A percentile compares a stretch with the other conserved stretches of the same genome.
Evolutionary conservation across 2,329 filamentous ascomycete genomes (phyloP).

Genomic region (Macrophomina pseudophaseolina): DNA sequence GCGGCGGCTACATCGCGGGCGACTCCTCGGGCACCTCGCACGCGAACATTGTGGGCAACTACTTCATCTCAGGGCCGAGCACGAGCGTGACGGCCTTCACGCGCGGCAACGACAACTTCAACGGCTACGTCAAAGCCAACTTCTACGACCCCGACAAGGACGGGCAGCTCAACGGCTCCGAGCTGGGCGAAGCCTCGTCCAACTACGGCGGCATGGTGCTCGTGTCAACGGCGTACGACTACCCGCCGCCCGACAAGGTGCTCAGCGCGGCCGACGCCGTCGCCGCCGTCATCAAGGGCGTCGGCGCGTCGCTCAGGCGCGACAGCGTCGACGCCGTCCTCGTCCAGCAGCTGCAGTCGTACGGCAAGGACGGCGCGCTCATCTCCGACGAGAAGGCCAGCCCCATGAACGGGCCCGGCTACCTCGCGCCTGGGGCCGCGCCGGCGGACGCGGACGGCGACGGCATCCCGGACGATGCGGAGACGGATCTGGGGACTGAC

Average conservation of each 20-base stretch:
- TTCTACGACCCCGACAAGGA: slow-evolving; percentile 59
- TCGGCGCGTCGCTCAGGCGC: slow-evolving; percentile 51
- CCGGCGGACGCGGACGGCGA: slow-evolving; percentile 55
- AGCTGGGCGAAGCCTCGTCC: slow-evolving; percentile 48
- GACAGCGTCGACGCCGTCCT: slow-evolving; percentile 53
- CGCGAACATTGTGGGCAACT: slow-evolving; percentile 62
- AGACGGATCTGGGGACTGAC: slow-evolving; percentile 51
- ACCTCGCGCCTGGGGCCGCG: slow-evolving; percentile 45
- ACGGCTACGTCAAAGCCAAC: slow-evolving; percentile 59
- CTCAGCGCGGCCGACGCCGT: slow-evolving; percentile 50
- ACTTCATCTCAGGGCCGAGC: slow-evolving; percentile 61
- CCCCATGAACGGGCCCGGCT: slow-evolving; percentile 49
- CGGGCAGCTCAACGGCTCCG: slow-evolving; percentile 55
- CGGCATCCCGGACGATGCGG: slow-evolving; percentile 58
- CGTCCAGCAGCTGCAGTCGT: slow-evolving; percentile 52
- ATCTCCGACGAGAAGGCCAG: slow-evolving; percentile 53
- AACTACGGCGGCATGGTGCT: slow-evolving; percentile 58
- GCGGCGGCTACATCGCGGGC: slow-evolving; percentile 61
- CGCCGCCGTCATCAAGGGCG: slow-evolving; percentile 46
- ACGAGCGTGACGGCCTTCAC: slow-evolving; percentile 59
- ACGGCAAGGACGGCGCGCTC: slow-evolving; percentile 51
- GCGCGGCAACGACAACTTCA: slow-evolving; percentile 61
- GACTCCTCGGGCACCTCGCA: slow-evolving; percentile 54
- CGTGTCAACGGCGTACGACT: slow-evolving; percentile 47
- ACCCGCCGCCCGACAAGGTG: slow-evolving; percentile 49